Percentiles rank a stretch among this genome's conserved stretches.
phyloP scores from a whole-genome alignment of 371 early-diverging fungal genomes.

The Actinomucor elegans region DNA sequence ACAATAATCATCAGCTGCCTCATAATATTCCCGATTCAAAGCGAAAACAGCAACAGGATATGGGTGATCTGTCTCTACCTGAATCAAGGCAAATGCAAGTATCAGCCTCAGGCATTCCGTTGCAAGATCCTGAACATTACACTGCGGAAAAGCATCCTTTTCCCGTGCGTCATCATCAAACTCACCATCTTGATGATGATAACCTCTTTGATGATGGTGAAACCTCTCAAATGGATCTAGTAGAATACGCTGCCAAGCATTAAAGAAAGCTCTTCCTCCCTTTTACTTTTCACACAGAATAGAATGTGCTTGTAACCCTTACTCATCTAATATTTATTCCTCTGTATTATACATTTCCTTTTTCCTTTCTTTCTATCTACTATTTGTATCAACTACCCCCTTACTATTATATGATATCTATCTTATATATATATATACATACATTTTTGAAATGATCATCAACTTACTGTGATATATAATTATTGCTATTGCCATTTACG shows the following conservation, averaged over 20 bases:
- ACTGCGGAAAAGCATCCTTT: background rate
- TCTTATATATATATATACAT: too few relatives aligned
- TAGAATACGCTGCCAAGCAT: constrained; percentile 13
- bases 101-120: constrained; percentile 9
- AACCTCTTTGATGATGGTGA: constrained; percentile 21
- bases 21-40: background rate
- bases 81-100: constrained; percentile 8
- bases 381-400: too few relatives aligned
- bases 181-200: constrained; percentile 17
- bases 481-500: too few relatives aligned
- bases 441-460: too few relatives aligned
- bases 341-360: too few relatives aligned
- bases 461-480: too few relatives aligned
- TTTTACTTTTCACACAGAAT: too few relatives aligned
- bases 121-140: constrained; percentile 7
- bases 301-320: too few relatives aligned
- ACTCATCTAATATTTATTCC: too few relatives aligned
- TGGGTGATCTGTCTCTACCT: background rate
- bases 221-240: constrained; percentile 19
- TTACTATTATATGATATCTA: too few relatives aligned
- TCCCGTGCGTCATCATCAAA: constrained; percentile 8
- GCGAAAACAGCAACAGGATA: background rate
- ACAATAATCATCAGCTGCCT: constrained; percentile 15
- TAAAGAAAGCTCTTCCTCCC: too few relatives aligned
- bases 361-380: too few relatives aligned